Conservation (phyloP, 768 basidiomycete species). For the Tricholoma terreum region DNA sequence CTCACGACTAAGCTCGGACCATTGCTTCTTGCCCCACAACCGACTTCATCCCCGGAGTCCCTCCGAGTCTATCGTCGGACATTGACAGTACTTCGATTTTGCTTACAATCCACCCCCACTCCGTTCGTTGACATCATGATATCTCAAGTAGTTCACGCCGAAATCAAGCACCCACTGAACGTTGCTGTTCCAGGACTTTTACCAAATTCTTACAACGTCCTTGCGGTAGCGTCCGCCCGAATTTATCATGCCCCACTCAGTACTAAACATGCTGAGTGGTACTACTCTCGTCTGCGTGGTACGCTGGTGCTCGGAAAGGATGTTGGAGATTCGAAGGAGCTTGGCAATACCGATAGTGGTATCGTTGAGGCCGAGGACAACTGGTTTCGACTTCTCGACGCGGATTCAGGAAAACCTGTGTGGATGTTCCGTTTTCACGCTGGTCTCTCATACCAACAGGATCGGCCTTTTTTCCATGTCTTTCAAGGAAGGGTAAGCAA, state of each 20-base stretch:
- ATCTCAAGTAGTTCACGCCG: constrained; percentile 14
- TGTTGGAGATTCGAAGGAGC: constrained; percentile 1
- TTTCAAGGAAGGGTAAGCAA: constrained; percentile 79
- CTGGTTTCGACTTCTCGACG: constrained; percentile 67
- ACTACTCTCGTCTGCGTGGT: constrained; percentile 57
- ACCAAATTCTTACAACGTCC: constrained; percentile 37
- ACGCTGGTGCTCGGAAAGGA: constrained; percentile 54
- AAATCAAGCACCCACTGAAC: constrained; percentile 7
- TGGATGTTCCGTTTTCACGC: constrained; percentile 68
- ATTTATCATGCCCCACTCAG: constrained; percentile 61
- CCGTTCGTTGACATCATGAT: constrained; percentile 9
- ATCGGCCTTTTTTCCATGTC: constrained; percentile 90
- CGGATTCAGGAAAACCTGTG: constrained; percentile 53
- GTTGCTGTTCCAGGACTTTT: constrained; percentile 13
- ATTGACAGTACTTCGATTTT: background rate
- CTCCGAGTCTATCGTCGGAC: background rate
- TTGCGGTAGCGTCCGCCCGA: constrained; percentile 54
- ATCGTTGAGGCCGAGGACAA: constrained; percentile 29
- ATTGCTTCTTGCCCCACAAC: constrained; percentile 11
- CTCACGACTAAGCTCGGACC: constrained; percentile 7
- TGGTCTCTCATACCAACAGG: constrained; percentile 68
- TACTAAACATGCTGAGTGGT: constrained; percentile 49
- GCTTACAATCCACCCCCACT: background rate
- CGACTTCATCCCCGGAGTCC: constrained; percentile 5
- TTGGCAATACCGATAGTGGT: constrained; percentile 12